phyloP scores from a whole-genome alignment of 805 yeast species.

The Kodamaea hsintzibuensis region DNA sequence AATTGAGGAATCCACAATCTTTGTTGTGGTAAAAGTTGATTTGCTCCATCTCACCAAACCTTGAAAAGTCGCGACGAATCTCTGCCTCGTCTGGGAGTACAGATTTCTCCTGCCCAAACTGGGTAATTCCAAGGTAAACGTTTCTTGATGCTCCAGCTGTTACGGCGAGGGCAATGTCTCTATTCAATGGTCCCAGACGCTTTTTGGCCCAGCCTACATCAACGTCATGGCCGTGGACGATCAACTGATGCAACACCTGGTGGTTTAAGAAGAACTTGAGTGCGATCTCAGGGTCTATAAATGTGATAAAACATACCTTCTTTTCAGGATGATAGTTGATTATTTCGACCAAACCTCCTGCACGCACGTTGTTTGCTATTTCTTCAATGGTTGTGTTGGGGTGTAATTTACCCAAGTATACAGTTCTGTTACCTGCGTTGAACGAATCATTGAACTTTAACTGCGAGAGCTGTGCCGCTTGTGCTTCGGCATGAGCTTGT shows the following conservation, averaged over 20 bases:
- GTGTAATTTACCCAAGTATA: conserved; percentile 67
- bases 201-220: conserved; percentile 73
- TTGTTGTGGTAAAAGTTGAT: conserved; percentile 69
- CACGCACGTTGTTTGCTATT: conserved; percentile 72
- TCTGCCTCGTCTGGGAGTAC: conserved; percentile 43
- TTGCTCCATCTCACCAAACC: conserved; percentile 74
- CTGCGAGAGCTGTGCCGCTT: conserved; percentile 4
- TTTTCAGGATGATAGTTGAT: conserved; percentile 53
- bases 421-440: conserved; percentile 59
- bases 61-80: conserved; percentile 58
- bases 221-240: conserved; percentile 60
- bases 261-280: conserved; percentile 64
- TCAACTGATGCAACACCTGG: conserved; percentile 55
- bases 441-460: conserved; percentile 22
- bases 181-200: conserved; percentile 61
- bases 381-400: conserved; percentile 68
- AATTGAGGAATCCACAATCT: conserved; percentile 75
- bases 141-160: conserved; percentile 77
- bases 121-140: conserved; percentile 66
- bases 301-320: conserved; percentile 67
- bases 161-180: conserved; percentile 59
- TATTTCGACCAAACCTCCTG: conserved; percentile 67
- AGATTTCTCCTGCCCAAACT: conserved; percentile 15
- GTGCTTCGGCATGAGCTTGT: conserved; percentile 8
- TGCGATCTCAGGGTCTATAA: conserved; percentile 64